Evolutionary conservation across 805 yeast species (phyloP), one percentile per base, ranked within the genome.

Genomic region (Blastobotrys attinorum): DNA sequence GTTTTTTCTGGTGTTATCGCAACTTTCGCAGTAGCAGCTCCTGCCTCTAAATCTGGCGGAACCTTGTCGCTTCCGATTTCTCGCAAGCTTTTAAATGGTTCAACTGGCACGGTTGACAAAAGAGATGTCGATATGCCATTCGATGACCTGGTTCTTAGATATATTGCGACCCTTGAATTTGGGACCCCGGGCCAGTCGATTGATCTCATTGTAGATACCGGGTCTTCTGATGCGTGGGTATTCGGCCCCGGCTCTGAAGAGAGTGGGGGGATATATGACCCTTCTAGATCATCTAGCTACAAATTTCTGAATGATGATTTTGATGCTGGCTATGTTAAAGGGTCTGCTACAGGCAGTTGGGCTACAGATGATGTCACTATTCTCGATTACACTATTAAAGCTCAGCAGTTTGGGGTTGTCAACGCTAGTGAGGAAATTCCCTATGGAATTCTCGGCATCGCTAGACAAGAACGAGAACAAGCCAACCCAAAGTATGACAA

Each of bases 401-500:
- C 65, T 42, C 62, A 81, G 35, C 75, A 84, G 10, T 72, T 86
- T 60, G 95, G 89, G 1, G 76, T 85, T 20, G 87, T 81, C 11
- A 77, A 79, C 58, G n/a, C 18, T 15, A 13, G 23, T 18, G 43
- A 39, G 13, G 42, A 23, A 38, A 27, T 40, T 15, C 31, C 41
- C 6, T 18, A 35, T 16, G 53, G 49, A 22, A 50, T 58, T 35
- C 45, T 58, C 37, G 63, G 63, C n/a, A 51, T 59, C 20, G 61
- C 61, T 11, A 46, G 49, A 38, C 40, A 46, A 11, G 33, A 53
- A 15, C 46, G 46, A 46, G 40, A 49, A 1, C 16, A 22, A 16
- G 18, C 43, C 3, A 40, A 18, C 22, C 15, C 27, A 10, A 40
- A 40, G 37, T 82, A 82, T 59, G 66, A 71, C 37, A 82, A 83